Base-by-base conservation (phyloP, 768 basidiomycete genomes). In the Lactifluus subvellereus region DNA sequence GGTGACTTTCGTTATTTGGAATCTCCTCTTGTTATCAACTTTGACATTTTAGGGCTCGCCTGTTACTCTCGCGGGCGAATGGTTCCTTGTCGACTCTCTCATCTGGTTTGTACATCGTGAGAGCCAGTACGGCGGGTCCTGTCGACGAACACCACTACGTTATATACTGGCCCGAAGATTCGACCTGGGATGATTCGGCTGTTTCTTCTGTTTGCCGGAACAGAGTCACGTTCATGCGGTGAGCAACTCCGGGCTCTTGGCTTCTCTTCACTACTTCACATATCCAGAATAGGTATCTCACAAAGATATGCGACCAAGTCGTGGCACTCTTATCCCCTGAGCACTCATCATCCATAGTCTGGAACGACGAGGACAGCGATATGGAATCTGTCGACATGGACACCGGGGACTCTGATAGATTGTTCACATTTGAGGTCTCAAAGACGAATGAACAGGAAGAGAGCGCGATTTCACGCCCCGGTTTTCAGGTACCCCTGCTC, bases 191-290 rank as follows among this genome's bases (percentile, higher is more conserved):
- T 27, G 27, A 27, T 27, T 27, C 27, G 27, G 27, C 27, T 27
- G 2, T 27, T 27, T 27, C 27, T 27, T 27, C 27, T 27, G 27
- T 82, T 51, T 67, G 75, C 37, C 76, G 80, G 11, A 86, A 84
- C 71, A 76, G 84, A 6, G 74, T 80, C 2, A 83, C 84, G 0
- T 86, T 86, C 67, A 85, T 86, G 82, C 72, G 85, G 84, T 82
- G 70, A 45, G 71, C 30, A 14, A 10, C 27, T 18, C 43, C 40
- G 61, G 14, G 27, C 50, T 51, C 35, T 14, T 22, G 45, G 8
- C 35, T 27, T 27, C 38, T 38, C 35, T 18, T 35, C 14, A 20
- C 6, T 33, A 27, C 27, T 27, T 7, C 37, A 30, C 11, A 35
- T 6, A 54, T 33, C 10, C 65, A 40, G 27, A 10, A 66, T 80